Conservation (phyloP, 2,329 filamentous ascomycete species). For the Alternaria brassicae region DNA sequence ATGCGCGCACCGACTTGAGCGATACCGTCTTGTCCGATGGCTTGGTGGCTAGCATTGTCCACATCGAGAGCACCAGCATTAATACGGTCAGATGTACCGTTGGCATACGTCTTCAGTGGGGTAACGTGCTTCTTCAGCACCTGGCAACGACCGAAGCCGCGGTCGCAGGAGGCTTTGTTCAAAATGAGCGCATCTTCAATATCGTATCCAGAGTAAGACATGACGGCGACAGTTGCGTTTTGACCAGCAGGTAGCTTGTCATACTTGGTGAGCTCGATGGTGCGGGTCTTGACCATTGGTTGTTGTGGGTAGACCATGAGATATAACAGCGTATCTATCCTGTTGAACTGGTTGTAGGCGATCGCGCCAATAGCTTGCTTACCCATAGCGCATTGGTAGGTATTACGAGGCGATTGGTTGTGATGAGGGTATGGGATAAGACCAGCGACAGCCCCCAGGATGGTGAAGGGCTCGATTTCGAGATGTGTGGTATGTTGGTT, state of each 20-base stretch:
- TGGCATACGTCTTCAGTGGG: slow-evolving; percentile 86
- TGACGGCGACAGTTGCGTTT: slow-evolving; percentile 96
- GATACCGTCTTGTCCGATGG: slow-evolving; percentile 85
- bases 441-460: slow-evolving; percentile 92
- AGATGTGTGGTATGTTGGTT: slow-evolving; percentile 86
- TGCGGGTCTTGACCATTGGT: slow-evolving; percentile 96
- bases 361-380: slow-evolving; percentile 99
- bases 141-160: slow-evolving; percentile 95
- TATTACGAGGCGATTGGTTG: slow-evolving; percentile 98
- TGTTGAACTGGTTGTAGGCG: slow-evolving; percentile 96
- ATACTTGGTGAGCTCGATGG: slow-evolving; percentile 95
- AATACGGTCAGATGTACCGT: slow-evolving; percentile 70
- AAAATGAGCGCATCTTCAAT: slow-evolving; percentile 97
- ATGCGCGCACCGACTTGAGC: slow-evolving; percentile 85
- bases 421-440: slow-evolving; percentile 98
- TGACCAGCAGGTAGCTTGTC: slow-evolving; percentile 97
- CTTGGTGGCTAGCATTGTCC: slow-evolving; percentile 66
- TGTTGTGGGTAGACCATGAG: slow-evolving; percentile 97
- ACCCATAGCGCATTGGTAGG: slow-evolving; percentile 99
- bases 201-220: slow-evolving; percentile 99
- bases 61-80: slow-evolving; percentile 47
- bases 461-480: slow-evolving; percentile 97
- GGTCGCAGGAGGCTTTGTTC: slow-evolving; percentile 94
- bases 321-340: slow-evolving; percentile 95
- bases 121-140: slow-evolving; percentile 96